A percentile compares a stretch with the other conserved stretches of the same genome.
Conservation (phyloP, 164 flowering plant species). For the Piper betle region DNA sequence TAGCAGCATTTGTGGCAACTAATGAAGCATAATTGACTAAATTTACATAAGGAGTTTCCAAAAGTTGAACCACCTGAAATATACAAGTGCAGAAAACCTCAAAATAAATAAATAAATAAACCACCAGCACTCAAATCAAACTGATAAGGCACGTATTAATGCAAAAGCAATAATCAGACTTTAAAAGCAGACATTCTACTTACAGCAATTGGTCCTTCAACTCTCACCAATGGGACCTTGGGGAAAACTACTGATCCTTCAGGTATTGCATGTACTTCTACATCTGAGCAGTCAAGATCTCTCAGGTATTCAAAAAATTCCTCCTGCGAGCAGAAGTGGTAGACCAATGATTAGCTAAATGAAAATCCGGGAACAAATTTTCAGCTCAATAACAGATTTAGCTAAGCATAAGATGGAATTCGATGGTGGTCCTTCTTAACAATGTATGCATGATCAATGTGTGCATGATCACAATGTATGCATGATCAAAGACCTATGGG, state of each 20-base stretch:
- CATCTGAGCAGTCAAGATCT: conserved; percentile 76
- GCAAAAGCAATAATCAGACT: not conserved
- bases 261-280: conserved; percentile 75
- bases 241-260: conserved; percentile 98
- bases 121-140: too few species aligned
- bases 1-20: conserved; percentile 97
- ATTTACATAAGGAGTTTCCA: conserved; percentile 90
- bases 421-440: not conserved
- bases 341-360: not conserved
- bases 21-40: conserved; percentile 87
- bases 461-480: not conserved
- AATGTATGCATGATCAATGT: not conserved
- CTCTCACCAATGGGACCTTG: conserved; percentile 76
- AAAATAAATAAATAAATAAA: not conserved
- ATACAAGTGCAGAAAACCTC: not conserved
- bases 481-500: not conserved
- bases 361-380: not conserved
- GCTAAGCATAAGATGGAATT: not conserved
- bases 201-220: conserved; percentile 92
- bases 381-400: not conserved
- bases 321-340: conserved; percentile 28
- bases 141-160: too few species aligned
- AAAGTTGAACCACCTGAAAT: conserved; percentile 70
- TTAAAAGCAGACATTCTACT: conserved; percentile 20
- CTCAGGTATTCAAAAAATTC: conserved; percentile 80